A percentile compares a stretch with the other conserved stretches of the same genome.
These are phyloP conservation scores for Melaleuca quinquenervia DNA, from an alignment of 345 rosid genomes.

Conservation along the genomic window DNA sequence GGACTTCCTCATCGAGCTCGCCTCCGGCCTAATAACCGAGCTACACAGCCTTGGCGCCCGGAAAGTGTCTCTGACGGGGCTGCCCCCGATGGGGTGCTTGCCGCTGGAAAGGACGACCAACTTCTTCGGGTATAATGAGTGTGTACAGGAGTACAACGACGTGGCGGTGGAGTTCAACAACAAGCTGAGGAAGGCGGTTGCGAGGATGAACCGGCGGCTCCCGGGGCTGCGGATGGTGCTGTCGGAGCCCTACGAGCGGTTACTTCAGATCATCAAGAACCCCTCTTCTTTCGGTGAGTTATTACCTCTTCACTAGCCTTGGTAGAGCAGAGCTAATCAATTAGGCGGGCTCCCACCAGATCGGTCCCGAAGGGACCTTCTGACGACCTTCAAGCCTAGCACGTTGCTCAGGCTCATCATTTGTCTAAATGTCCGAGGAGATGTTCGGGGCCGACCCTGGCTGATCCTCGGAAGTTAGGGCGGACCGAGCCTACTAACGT, in stretches of 20 bases:
- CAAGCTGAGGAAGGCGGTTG: conserved; percentile 19
- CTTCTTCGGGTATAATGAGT: conserved; percentile 10
- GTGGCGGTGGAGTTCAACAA: conserved; percentile 41
- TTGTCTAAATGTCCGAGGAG: background rate
- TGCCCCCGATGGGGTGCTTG: conserved; percentile 73
- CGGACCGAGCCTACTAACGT: background rate
- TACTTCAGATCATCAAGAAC: conserved; percentile 21
- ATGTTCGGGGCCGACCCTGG: background rate
- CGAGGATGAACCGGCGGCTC: conserved; percentile 33
- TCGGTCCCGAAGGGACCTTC: background rate
- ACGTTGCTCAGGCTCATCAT: background rate
- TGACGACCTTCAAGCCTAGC: background rate
- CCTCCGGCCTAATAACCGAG: conserved; percentile 19
- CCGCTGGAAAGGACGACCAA: conserved; percentile 54
- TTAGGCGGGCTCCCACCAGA: background rate
- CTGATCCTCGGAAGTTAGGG: background rate
- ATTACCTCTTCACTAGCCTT: background rate
- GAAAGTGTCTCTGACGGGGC: conserved; percentile 40
- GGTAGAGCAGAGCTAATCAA: background rate
- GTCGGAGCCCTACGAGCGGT: conserved; percentile 18
- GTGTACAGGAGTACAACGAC: conserved; percentile 26
- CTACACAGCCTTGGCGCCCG: conserved; percentile 36
- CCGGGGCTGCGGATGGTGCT: conserved; percentile 24
- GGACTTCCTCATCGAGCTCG: conserved; percentile 31
- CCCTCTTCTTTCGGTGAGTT: conserved; percentile 35